phyloP scores from a whole-genome alignment of 1,284 basidiomycete species.

The Earliella scabrosa region DNA sequence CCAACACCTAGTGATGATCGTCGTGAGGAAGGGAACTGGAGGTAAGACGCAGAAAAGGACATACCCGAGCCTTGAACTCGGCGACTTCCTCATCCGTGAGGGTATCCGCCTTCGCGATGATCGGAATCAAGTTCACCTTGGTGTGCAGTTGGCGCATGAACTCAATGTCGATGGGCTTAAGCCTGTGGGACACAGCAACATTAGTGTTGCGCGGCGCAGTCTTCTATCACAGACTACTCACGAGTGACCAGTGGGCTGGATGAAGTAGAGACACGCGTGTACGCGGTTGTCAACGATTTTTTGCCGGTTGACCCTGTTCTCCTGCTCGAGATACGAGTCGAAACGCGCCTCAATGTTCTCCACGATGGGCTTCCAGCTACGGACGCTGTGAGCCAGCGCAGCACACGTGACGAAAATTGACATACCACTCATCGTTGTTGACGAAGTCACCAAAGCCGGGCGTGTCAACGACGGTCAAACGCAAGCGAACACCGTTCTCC shows the following conservation, averaged over 20 bases:
- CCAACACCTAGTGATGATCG: slow-evolving; percentile 65
- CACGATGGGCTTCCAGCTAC: slow-evolving; percentile 95
- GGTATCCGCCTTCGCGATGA: slow-evolving; percentile 97
- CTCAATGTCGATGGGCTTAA: slow-evolving; percentile 97
- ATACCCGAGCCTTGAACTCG: slow-evolving; percentile 89
- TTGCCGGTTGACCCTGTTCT: slow-evolving; percentile 93
- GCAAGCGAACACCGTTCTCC: slow-evolving; percentile 93
- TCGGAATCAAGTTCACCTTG: slow-evolving; percentile 95
- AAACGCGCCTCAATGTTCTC: slow-evolving; percentile 97
- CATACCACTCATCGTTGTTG: slow-evolving; percentile 94
- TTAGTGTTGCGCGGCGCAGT: slow-evolving; percentile 3
- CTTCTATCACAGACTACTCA: slow-evolving; percentile 47
- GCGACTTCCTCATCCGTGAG: slow-evolving; percentile 94
- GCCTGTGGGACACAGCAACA: slow-evolving; percentile 45
- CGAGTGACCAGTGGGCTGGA: slow-evolving; percentile 97
- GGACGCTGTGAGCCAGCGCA: not conserved
- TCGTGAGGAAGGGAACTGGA: not conserved
- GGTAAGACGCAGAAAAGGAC: slow-evolving; percentile 23
- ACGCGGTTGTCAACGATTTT: slow-evolving; percentile 90
- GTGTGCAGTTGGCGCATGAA: slow-evolving; percentile 96
- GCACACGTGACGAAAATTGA: not conserved
- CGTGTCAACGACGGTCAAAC: slow-evolving; percentile 96
- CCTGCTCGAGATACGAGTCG: slow-evolving; percentile 95
- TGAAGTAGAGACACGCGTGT: slow-evolving; percentile 96
- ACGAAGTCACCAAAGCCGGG: slow-evolving; percentile 98